phyloP scores from a whole-genome alignment of 305 asterid species.

The Fraxinus baroniana region DNA sequence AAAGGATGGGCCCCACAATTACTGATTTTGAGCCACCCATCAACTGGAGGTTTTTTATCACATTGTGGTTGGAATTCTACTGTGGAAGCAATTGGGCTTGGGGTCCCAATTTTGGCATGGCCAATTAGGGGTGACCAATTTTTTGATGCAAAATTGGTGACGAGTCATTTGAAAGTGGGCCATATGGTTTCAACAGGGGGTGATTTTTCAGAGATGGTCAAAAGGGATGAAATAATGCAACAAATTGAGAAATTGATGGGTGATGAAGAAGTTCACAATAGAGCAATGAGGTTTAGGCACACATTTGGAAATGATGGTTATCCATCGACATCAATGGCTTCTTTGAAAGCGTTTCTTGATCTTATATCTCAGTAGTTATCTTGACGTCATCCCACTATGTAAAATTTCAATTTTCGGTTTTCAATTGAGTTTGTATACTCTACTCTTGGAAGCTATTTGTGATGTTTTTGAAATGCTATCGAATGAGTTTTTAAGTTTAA shows the following conservation, averaged over 20 bases:
- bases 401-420: not conserved
- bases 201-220: conserved; percentile 38
- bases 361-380: conserved; percentile 30
- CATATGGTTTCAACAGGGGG: conserved; percentile 31
- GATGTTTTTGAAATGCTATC: not conserved
- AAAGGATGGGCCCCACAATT: conserved; percentile 84
- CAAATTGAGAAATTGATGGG: conserved; percentile 54
- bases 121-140: conserved; percentile 80
- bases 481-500: not conserved
- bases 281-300: conserved; percentile 34
- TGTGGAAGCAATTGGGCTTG: conserved; percentile 56
- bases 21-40: conserved; percentile 53
- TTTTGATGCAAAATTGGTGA: conserved; percentile 50
- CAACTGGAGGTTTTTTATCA: conserved; percentile 59
- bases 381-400: not conserved
- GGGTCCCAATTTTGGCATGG: conserved; percentile 68
- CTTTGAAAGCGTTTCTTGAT: conserved; percentile 43
- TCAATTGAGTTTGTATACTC: not conserved
- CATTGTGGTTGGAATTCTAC: conserved; percentile 83
- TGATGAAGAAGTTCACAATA: conserved; percentile 42
- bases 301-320: conserved; percentile 44
- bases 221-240: conserved; percentile 36
- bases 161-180: conserved; percentile 43
- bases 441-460: not conserved
- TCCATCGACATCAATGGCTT: conserved; percentile 49